These are phyloP conservation scores for Blastobotrys proliferans DNA, from an alignment of 1,139 yeast species.

Conservation along the genomic window DNA sequence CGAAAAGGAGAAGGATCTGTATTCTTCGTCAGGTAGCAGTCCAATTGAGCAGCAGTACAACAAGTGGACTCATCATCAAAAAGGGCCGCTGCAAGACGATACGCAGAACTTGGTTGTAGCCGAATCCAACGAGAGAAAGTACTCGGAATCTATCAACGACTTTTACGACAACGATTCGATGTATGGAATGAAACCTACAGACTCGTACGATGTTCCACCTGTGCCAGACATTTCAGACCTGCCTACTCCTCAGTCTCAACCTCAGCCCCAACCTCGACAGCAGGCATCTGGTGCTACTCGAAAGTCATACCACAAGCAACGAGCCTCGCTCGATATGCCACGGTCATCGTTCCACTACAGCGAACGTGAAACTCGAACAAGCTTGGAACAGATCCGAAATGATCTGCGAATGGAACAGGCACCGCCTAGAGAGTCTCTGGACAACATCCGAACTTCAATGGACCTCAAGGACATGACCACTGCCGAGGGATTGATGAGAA, in stretches of 20 bases:
- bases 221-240: neutral
- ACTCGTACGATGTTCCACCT: neutral
- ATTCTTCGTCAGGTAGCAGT: slow-evolving; percentile 8
- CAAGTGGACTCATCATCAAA: slow-evolving; percentile 5
- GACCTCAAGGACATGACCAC: slow-evolving; percentile 29
- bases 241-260: neutral
- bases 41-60: too few relatives aligned
- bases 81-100: neutral
- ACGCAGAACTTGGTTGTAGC: slow-evolving; percentile 3
- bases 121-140: neutral
- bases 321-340: neutral
- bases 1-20: slow-evolving; percentile 9
- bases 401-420: slow-evolving; percentile 28
- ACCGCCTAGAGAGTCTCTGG: slow-evolving; percentile 26
- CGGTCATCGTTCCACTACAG: neutral
- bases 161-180: slow-evolving; percentile 6
- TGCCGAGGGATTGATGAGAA: slow-evolving; percentile 28
- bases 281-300: neutral
- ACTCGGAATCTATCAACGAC: slow-evolving; percentile 6
- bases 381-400: slow-evolving; percentile 22
- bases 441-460: slow-evolving; percentile 29
- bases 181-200: slow-evolving; percentile 13
- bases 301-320: too few relatives aligned
- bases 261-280: slow-evolving; percentile 1
- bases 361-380: slow-evolving; percentile 12